These are phyloP conservation scores for Shiraia sp. DNA, from an alignment of 2,329 filamentous ascomycete genomes.

Conservation along the genomic window DNA sequence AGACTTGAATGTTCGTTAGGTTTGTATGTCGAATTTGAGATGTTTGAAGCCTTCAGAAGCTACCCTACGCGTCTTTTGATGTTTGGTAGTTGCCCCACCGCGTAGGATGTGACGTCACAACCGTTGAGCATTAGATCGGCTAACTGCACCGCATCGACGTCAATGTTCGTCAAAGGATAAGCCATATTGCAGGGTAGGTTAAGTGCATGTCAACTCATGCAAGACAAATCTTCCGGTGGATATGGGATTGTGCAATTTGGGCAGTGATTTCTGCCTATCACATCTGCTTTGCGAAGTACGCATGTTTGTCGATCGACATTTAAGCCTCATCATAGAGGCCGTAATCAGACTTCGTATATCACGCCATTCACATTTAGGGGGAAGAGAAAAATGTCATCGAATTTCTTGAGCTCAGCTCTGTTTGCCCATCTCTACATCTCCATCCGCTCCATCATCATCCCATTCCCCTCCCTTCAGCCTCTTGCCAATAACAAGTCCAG, in stretches of 20 bases:
- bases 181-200: constrained; percentile 2
- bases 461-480: constrained; percentile 54
- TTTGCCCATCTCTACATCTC: constrained; percentile 73
- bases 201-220: background rate
- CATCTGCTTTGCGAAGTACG: constrained; percentile 1
- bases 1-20: background rate
- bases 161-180: constrained; percentile 11
- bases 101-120: constrained; percentile 9
- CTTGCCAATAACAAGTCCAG: constrained; percentile 75
- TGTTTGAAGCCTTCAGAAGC: too few relatives aligned
- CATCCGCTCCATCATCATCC: constrained; percentile 47
- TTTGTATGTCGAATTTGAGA: too few relatives aligned
- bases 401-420: constrained; percentile 51
- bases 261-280: background rate
- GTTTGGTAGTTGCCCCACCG: constrained; percentile 3
- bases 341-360: background rate
- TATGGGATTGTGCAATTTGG: constrained; percentile 1
- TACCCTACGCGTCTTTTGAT: constrained; percentile 1
- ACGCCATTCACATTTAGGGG: background rate
- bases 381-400: background rate
- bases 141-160: constrained; percentile 25
- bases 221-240: constrained; percentile 6
- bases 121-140: constrained; percentile 21
- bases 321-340: background rate
- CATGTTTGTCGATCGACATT: background rate